phyloP scores from a whole-genome alignment of 2,329 filamentous ascomycete genomes.

The Pseudogymnoascus sp. region DNA sequence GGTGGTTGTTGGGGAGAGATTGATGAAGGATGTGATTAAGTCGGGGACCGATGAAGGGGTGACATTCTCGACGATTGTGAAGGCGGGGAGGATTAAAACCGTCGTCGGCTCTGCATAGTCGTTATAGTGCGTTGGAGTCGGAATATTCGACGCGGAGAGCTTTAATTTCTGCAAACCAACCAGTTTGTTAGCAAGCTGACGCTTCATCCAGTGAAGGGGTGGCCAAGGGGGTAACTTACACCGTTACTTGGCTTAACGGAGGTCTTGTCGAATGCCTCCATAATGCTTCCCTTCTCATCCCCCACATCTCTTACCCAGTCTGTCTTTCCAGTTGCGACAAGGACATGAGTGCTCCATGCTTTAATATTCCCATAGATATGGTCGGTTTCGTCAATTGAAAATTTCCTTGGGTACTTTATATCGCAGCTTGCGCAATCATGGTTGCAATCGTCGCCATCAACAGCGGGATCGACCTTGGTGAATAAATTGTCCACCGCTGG shows the following conservation, averaged over 20 bases:
- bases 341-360: slow-evolving; percentile 79
- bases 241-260: slow-evolving; percentile 57
- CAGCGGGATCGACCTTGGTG: slow-evolving; percentile 60
- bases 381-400: slow-evolving; percentile 70
- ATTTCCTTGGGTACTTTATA: slow-evolving; percentile 63
- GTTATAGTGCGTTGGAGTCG: slow-evolving; percentile 59
- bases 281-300: slow-evolving; percentile 79
- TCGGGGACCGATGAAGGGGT: slow-evolving; percentile 65
- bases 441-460: slow-evolving; percentile 83
- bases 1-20: slow-evolving; percentile 64
- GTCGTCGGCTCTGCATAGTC: slow-evolving; percentile 65
- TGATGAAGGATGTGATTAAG: slow-evolving; percentile 64
- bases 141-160: slow-evolving; percentile 88
- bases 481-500: slow-evolving; percentile 48
- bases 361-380: slow-evolving; percentile 78
- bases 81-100: slow-evolving; percentile 76
- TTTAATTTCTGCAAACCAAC: slow-evolving; percentile 62
- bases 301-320: slow-evolving; percentile 89
- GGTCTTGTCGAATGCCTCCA: slow-evolving; percentile 61
- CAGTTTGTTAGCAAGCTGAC: background rate
- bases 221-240: slow-evolving; percentile 39
- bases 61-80: slow-evolving; percentile 76
- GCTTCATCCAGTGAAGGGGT: background rate
- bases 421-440: slow-evolving; percentile 80
- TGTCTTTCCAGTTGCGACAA: slow-evolving; percentile 90